These are phyloP conservation scores for Podaxis rugospora DNA, from an alignment of 768 basidiomycete genomes.

Conservation along the genomic window DNA sequence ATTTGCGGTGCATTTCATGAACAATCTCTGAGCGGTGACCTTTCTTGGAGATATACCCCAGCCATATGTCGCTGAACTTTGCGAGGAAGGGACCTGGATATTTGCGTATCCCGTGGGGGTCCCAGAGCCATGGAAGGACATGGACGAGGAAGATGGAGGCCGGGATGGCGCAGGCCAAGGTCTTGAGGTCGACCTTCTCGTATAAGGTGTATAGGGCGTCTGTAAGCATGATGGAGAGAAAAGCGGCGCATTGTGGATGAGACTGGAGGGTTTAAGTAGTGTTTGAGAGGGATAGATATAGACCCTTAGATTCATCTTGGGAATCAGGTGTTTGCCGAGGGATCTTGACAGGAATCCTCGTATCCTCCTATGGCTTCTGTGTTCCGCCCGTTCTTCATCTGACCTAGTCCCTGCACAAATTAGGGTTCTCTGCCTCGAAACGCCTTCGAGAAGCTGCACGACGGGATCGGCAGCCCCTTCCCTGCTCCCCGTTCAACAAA, in stretches of 20 bases:
- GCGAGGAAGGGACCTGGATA: slow-evolving; percentile 72
- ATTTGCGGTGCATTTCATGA: slow-evolving; percentile 66
- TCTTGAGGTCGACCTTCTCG: slow-evolving; percentile 18
- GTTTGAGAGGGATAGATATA: slow-evolving; percentile 5
- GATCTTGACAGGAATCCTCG: background rate
- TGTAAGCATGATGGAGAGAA: slow-evolving; percentile 21
- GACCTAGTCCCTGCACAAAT: background rate
- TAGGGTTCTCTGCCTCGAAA: background rate
- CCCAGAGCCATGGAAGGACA: slow-evolving; percentile 47
- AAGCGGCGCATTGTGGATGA: slow-evolving; percentile 4
- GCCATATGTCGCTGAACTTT: slow-evolving; percentile 69
- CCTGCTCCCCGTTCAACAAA: background rate
- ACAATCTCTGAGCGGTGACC: slow-evolving; percentile 76
- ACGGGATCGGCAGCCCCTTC: background rate
- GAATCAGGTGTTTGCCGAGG: slow-evolving; percentile 22
- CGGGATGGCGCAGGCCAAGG: slow-evolving; percentile 23
- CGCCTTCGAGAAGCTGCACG: background rate
- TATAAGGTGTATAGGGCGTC: slow-evolving; percentile 18
- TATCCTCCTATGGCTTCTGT: background rate
- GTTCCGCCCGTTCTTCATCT: background rate
- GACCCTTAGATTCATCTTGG: background rate
- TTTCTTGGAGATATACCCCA: slow-evolving; percentile 57
- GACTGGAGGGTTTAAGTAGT: slow-evolving; percentile 3
- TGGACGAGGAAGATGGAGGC: slow-evolving; percentile 31
- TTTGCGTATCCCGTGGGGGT: slow-evolving; percentile 53